phyloP scores from a whole-genome alignment of 345 rosid species.

The Melaleuca quinquenervia region DNA sequence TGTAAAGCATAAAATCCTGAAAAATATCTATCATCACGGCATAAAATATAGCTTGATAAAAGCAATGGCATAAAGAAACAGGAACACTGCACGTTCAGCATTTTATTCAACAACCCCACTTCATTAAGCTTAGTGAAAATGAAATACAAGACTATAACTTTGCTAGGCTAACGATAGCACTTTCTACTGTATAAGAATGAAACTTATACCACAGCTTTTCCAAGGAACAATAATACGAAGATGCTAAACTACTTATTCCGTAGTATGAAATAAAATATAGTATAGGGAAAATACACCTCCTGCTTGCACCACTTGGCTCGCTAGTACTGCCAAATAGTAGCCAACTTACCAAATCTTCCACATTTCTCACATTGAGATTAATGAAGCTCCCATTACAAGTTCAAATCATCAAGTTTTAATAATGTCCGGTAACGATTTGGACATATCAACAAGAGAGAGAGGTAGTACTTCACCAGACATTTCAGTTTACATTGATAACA shows the following conservation, averaged over 20 bases:
- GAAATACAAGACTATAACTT: background rate
- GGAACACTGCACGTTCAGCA: background rate
- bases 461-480: background rate
- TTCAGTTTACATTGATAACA: background rate
- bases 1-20: background rate
- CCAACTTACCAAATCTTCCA: background rate
- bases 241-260: background rate
- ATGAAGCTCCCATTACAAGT: background rate
- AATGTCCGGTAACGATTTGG: background rate
- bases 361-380: background rate
- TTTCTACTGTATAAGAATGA: background rate
- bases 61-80: background rate
- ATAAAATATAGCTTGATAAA: background rate
- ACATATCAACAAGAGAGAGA: background rate
- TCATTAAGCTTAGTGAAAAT: background rate
- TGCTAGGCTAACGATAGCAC: background rate
- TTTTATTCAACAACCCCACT: background rate
- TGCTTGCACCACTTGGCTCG: background rate
- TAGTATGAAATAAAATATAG: background rate
- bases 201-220: background rate
- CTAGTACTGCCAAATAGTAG: background rate
- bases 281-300: background rate
- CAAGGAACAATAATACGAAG: background rate
- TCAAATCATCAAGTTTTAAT: background rate
- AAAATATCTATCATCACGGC: background rate